Evolutionary conservation across 805 yeast genomes (phyloP), one percentile per base, ranked within the genome.

Genomic region (Candida schatavii): DNA sequence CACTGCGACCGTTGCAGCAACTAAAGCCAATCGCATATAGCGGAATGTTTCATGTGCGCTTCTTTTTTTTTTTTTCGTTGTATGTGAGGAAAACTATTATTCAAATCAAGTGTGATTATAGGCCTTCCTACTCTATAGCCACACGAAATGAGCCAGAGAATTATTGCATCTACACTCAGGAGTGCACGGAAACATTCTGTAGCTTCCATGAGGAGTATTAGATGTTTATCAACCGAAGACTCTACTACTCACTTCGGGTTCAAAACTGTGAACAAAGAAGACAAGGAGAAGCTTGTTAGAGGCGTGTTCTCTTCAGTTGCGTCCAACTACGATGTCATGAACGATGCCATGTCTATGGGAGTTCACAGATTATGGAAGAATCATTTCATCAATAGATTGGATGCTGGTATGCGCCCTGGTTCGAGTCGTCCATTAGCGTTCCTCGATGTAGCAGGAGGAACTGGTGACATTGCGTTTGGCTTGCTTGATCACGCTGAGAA

Each of bases 391-490:
- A 75, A 81, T 52, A 80, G 87, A 50, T 70, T 93, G 43, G 97
- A 93, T 59, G 95, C 97, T 34, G 99, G 99, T 26, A 81, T 80
- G 71, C 78, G 98, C 57, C 91, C 96, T 4, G 95, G 91, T 35
- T 77, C 80, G 11, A 61, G 69, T 11, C 78, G 83, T 49, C 96
- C 97, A 3, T 70, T 93, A 54, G 79, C 82, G 44, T 91, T 93
- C 57, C 74, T 93, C 48, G 99, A 93, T 64, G 98, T 93, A 43
- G 99, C 99, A 21, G 99, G 99, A 45, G 99, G 99, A 19, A 88
- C 98, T 9, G 99, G 99, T 36, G 99, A 93, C 59, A 91, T 93
- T 64, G 99, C 99, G 1, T 88, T 88, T 66, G 95, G 99, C 2
- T 75, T 93, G 48, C 72, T 93, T 47, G 96, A 89, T 55, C 96